Evolutionary conservation across 495 filamentous ascomycete genomes (phyloP).

Genomic region (Neurospora sp.): DNA sequence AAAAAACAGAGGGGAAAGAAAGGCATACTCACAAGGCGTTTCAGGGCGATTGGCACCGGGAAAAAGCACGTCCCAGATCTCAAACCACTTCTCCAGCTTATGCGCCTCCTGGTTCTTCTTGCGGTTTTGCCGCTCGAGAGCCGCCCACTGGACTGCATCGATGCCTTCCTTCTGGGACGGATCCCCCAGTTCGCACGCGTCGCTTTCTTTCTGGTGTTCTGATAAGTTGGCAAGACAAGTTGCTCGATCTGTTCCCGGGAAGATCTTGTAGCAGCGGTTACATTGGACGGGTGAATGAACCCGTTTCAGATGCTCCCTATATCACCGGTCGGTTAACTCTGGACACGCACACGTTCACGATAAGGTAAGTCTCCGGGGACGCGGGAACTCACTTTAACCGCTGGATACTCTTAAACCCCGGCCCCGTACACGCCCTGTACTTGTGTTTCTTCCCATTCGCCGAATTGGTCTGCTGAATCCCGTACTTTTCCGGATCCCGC

Average conservation of each 20-base stretch:
- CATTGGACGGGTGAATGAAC: constrained; percentile 19
- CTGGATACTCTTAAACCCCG: constrained; percentile 20
- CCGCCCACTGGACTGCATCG: constrained; percentile 18
- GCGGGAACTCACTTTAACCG: constrained; percentile 13
- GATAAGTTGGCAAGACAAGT: constrained; percentile 10
- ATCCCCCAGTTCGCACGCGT: constrained; percentile 10
- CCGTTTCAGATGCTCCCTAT: constrained; percentile 18
- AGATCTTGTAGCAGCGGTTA: constrained; percentile 17
- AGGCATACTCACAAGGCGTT: constrained; percentile 13
- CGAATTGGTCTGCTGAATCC: constrained; percentile 12
- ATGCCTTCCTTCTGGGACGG: constrained; percentile 15
- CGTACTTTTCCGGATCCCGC: constrained; percentile 15
- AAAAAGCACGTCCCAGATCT: constrained; percentile 21
- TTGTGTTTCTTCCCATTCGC: constrained; percentile 12
- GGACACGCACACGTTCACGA: neutral
- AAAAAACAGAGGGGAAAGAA: neutral
- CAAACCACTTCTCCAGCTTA: constrained; percentile 19
- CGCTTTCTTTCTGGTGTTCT: constrained; percentile 13
- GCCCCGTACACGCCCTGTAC: constrained; percentile 16
- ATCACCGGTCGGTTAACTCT: neutral
- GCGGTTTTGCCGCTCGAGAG: constrained; percentile 16
- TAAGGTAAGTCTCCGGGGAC: neutral
- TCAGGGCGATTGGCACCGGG: constrained; percentile 10
- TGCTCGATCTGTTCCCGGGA: constrained; percentile 14
- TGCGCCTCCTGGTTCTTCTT: constrained; percentile 19